Conservation (phyloP, 2,329 filamentous ascomycete species). For the Monosporascus ibericus region DNA sequence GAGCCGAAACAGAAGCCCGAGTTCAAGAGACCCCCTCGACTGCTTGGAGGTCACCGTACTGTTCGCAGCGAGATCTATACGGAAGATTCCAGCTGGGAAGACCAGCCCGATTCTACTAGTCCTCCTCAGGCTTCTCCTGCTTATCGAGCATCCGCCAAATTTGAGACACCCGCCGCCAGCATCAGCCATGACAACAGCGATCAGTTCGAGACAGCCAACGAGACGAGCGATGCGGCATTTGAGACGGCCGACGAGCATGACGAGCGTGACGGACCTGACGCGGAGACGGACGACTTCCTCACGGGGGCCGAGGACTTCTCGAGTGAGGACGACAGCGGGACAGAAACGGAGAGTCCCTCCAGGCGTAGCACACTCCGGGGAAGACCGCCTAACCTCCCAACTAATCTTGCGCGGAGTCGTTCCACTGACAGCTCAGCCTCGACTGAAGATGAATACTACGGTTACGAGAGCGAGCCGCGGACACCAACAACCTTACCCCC, state of each 20-base stretch:
- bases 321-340: constrained; percentile 68
- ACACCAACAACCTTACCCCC: constrained; percentile 57
- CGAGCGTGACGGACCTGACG: constrained; percentile 33
- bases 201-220: constrained; percentile 75
- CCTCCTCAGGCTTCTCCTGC: constrained; percentile 30
- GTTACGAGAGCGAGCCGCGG: constrained; percentile 42
- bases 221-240: constrained; percentile 61
- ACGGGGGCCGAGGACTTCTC: constrained; percentile 77
- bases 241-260: constrained; percentile 66
- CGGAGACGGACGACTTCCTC: constrained; percentile 92
- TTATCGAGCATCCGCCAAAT: constrained; percentile 20
- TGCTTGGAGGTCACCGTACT: constrained; percentile 70
- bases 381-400: constrained; percentile 12
- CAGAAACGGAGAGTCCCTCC: constrained; percentile 70
- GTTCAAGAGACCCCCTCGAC: constrained; percentile 72
- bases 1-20: constrained; percentile 47
- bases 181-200: constrained; percentile 51
- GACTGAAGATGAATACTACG: constrained; percentile 65
- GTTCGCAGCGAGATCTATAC: constrained; percentile 72
- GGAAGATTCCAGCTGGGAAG: constrained; percentile 87
- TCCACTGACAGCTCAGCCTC: constrained; percentile 87
- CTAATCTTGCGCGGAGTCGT: constrained; percentile 30
- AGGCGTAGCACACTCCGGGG: constrained; percentile 27
- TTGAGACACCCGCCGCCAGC: constrained; percentile 23
- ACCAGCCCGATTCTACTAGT: constrained; percentile 58